Evolutionary conservation across 768 basidiomycete genomes (phyloP).

Genomic region (Lactifluus volemus): DNA sequence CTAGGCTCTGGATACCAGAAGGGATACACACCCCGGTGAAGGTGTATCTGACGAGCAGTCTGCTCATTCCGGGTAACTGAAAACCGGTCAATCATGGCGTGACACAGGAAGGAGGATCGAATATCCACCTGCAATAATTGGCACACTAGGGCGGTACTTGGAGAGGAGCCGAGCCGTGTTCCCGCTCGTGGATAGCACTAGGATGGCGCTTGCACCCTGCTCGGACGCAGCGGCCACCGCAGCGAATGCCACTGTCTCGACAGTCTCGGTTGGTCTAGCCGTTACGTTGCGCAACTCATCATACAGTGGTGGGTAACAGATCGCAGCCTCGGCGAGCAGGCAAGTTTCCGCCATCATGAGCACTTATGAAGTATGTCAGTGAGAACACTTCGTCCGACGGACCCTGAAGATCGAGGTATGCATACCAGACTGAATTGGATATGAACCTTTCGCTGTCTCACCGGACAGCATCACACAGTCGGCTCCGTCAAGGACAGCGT

Average conservation of each 20-base stretch:
- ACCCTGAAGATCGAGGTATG: background rate
- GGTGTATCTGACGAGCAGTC: conserved; percentile 92
- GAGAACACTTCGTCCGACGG: background rate
- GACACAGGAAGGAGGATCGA: background rate
- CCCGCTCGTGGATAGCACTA: conserved; percentile 94
- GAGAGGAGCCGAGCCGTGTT: conserved; percentile 93
- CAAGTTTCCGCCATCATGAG: conserved; percentile 99
- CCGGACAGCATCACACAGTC: conserved; percentile 99
- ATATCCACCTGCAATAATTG: conserved; percentile 84
- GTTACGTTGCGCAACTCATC: conserved; percentile 78
- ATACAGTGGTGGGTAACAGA: conserved; percentile 91
- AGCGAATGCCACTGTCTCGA: conserved; percentile 93
- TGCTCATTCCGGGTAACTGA: conserved; percentile 92
- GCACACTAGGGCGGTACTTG: conserved; percentile 89
- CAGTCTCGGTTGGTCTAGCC: conserved; percentile 83
- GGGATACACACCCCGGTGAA: conserved; percentile 95
- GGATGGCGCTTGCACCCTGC: conserved; percentile 89
- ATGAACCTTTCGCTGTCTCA: conserved; percentile 96
- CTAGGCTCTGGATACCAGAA: conserved; percentile 96
- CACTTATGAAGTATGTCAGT: conserved; percentile 37
- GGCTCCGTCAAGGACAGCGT: conserved; percentile 96
- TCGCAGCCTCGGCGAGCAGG: conserved; percentile 89
- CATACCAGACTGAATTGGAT: conserved; percentile 91
- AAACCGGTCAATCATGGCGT: background rate
- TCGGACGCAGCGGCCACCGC: conserved; percentile 93